Base-by-base conservation (phyloP, 345 rosid species). In the Eucalyptus marginata region DNA sequence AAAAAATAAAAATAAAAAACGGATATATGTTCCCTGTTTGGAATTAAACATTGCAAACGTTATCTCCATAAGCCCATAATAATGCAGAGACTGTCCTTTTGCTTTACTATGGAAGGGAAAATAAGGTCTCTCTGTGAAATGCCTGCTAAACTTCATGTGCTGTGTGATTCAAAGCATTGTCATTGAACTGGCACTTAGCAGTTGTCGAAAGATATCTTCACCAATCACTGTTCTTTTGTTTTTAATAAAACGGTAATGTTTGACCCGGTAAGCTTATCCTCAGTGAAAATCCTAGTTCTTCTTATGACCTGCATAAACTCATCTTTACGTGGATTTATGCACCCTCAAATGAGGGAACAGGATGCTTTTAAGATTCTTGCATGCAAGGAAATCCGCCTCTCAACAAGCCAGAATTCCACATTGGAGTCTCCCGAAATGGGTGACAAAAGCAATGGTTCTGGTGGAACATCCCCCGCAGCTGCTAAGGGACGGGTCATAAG, bases 401-500 rank as follows among this genome's bases (percentile, higher is more conserved):
- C 95, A 80, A 80, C 94, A 29, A 88, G 90, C 62, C 95, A 95
- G 33, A 96, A 96, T 87, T 90, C 93, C 84, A 90, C 94, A 36
- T 90, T 95, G 0, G 97, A 95, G 54, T 87, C 94, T 15, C 94
- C 91, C 14, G 99, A 96, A 54, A 89, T 91, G 88, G 96, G 93
- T 40, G 96, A 94, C 83, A 96, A 94, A 87, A 92, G 87, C 11
- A 94, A 93, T 20, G 95, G 93, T 4, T 50, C 86, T 8, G 93
- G 90, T 88, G 93, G 92, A n/a, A 87, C 94, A 5, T 91, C 92
- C 12, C 90, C 94, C 17, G 91, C 97, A 7, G 92, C 84, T 18
- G 93, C 98, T 9, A 95, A 95, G 93, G 98, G 98, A 90, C 93
- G 97, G 92, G 97, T 95, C 36, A 96, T 97, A 90, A 97, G 95